Evolutionary conservation across 495 filamentous ascomycete species (phyloP), one percentile per base, ranked within the genome.

Genomic region (Neurospora sp.): DNA sequence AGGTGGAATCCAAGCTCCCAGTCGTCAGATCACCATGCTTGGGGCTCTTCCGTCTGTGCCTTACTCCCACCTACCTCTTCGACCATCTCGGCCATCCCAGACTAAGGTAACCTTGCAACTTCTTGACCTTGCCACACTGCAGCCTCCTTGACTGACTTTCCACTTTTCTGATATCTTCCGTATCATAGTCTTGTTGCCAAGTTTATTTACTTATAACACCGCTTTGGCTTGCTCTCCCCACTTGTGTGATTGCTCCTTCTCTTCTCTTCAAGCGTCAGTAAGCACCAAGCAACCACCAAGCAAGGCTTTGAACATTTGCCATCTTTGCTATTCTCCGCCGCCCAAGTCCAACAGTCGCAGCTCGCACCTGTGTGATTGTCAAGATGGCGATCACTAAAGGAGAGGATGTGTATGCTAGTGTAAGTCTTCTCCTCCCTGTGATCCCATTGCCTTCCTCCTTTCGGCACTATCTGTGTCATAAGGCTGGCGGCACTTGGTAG

Each of bases 391-490:
- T 66, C 54, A 66, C 54, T 9, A 76, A 79, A 74, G 82, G 78
- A 70, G 85, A 85, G 81, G 87, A 88, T 83, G 86, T 87, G 71
- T 89, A 89, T 77, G 86, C 84, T 74, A 89, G 86, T 70, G 87
- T 88, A 77, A 80, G 85, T 85, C 16, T 12, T 18, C 14, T 74
- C 27, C 27, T 31, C 27, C 12, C 4, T 66, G 23, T 37, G 54
- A 27, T 23, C 10, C 46, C 46, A 11, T 27, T 54, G 10, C 27
- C 10, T 54, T 1, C 10, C n/a, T 20, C 38, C 20, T 44, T 42
- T 20, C 7, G 18, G 20, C 46, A 54, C 1, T 27, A 3, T 27
- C 46, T 27, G 20, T 54, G 11, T 14, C 46, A 54, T 6, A 10
- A 27, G 20, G 11, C 10, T 27, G 4, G 20, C 46, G 11, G 48